Evolutionary conservation across 2,329 filamentous ascomycete species (phyloP).

Genomic region (Moelleriella libera): DNA sequence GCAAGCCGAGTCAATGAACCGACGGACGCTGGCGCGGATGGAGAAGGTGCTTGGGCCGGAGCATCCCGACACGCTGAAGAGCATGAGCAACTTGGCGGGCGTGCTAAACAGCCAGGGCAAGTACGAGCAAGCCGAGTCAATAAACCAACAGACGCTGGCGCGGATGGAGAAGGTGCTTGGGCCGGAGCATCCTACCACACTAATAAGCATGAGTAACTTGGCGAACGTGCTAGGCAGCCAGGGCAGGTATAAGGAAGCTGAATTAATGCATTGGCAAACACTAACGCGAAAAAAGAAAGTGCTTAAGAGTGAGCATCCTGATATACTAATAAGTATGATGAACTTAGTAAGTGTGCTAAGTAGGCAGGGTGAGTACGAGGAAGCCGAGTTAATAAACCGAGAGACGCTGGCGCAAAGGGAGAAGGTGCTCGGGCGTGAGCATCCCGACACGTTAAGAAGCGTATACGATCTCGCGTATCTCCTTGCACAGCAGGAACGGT

Average conservation of each 20-base stretch:
- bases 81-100: neutral
- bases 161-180: conserved; percentile 1
- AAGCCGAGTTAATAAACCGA: neutral
- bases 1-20: neutral
- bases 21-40: neutral
- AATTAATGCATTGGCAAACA: neutral
- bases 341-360: neutral
- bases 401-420: neutral
- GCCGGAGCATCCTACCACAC: neutral
- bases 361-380: neutral
- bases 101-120: neutral
- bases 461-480: neutral
- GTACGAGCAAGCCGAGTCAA: neutral
- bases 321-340: neutral
- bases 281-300: neutral
- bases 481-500: neutral
- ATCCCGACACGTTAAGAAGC: neutral
- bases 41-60: neutral
- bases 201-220: neutral
- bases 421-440: neutral
- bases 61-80: neutral
- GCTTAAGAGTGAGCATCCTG: neutral
- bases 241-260: neutral
- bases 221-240: neutral
- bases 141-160: neutral